Evolutionary conservation across 169 alveolate genomes (phyloP).

Genomic region (Cryptosporidium ubiquitum): DNA sequence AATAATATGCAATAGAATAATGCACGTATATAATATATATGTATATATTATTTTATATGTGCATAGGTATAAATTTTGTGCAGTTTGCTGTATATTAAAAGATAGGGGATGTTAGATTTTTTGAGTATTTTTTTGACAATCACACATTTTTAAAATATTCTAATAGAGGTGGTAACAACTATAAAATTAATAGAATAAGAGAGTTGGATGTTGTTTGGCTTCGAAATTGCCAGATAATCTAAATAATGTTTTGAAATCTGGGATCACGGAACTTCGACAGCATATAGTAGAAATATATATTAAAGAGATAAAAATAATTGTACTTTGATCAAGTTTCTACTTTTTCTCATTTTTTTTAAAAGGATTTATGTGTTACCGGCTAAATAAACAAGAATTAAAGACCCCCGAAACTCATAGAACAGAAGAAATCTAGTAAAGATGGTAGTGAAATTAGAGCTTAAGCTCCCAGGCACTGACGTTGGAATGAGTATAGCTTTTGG

Average conservation of each 20-base stretch:
- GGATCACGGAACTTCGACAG: background rate
- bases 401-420: background rate
- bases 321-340: background rate
- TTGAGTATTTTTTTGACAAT: background rate
- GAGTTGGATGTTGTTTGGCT: background rate
- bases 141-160: background rate
- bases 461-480: conserved; percentile 62
- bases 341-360: background rate
- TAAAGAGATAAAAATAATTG: background rate
- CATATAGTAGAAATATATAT: background rate
- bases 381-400: background rate
- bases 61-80: background rate
- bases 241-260: background rate
- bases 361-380: background rate
- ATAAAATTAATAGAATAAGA: no score
- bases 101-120: background rate
- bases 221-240: background rate
- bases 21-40: background rate
- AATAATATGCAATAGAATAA: background rate
- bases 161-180: background rate
- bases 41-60: background rate
- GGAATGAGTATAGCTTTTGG: conserved; percentile 66
- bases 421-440: background rate
- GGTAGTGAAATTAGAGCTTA: conserved; percentile 40
- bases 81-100: background rate